A percentile compares a stretch with the other conserved stretches of the same genome.
phyloP scores from a whole-genome alignment of 2,329 filamentous ascomycete species.

The Colletotrichum liriopes region DNA sequence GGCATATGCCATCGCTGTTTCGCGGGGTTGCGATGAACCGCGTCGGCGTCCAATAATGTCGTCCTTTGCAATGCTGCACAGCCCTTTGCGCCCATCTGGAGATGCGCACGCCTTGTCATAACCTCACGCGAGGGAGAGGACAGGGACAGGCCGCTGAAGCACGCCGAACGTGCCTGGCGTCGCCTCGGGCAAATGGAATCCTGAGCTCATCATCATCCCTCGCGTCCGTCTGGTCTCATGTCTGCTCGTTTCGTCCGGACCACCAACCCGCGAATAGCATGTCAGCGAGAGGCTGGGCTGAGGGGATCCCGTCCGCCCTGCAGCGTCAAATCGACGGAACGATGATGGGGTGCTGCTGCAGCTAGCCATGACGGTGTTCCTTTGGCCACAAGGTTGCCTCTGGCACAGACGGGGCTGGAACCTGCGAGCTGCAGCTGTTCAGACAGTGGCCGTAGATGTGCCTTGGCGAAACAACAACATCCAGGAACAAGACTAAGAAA shows the following conservation, averaged over 20 bases:
- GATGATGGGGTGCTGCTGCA: conserved; percentile 23
- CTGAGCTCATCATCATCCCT: conserved; percentile 24
- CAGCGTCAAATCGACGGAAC: conserved; percentile 25
- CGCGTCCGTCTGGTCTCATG: conserved; percentile 34
- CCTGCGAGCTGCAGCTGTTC: conserved; percentile 16
- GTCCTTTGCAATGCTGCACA: conserved; percentile 11
- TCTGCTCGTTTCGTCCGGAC: conserved; percentile 30
- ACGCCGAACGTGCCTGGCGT: conserved; percentile 16
- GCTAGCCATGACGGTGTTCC: conserved; percentile 26
- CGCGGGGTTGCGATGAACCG: conserved; percentile 35
- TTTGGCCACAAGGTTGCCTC: conserved; percentile 9
- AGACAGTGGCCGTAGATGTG: conserved; percentile 1
- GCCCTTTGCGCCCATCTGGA: conserved; percentile 6
- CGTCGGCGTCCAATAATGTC: conserved; percentile 21
- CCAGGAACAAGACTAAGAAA: conserved; percentile 14
- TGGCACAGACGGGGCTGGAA: conserved; percentile 38
- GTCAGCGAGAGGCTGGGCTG: conserved; percentile 25
- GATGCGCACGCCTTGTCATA: conserved; percentile 21
- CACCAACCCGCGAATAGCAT: conserved; percentile 21
- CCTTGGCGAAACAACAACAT: conserved; percentile 11
- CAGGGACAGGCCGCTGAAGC: conserved; percentile 17
- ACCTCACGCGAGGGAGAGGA: conserved; percentile 11
- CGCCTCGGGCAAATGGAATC: conserved; percentile 14
- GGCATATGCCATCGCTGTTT: conserved; percentile 33
- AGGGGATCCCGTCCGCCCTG: conserved; percentile 33